Evolutionary conservation across 1,284 basidiomycete genomes (phyloP).

Genomic region (Leccinum pachyderme): DNA sequence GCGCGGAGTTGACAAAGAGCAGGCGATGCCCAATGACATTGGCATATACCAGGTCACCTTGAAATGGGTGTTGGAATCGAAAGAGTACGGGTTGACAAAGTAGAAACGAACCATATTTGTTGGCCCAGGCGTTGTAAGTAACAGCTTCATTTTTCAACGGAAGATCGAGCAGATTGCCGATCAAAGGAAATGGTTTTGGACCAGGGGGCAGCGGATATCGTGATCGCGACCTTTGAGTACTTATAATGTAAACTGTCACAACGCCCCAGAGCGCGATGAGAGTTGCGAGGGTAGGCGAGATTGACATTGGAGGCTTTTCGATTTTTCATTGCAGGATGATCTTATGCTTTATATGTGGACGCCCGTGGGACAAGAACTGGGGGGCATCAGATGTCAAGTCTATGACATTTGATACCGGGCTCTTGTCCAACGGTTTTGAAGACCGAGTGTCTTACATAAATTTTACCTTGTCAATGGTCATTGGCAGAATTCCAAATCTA

Average conservation of each 20-base stretch:
- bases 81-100: neutral
- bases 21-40: conserved; percentile 29
- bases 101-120: conserved; percentile 29
- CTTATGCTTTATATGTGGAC: conserved; percentile 29
- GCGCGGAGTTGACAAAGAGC: conserved; percentile 33
- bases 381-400: too few species aligned
- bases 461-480: conserved; percentile 17
- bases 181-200: conserved; percentile 31
- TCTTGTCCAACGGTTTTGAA: too few species aligned
- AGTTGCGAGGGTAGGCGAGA: conserved; percentile 15
- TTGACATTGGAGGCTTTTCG: conserved; percentile 14
- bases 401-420: too few species aligned
- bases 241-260: conserved; percentile 20
- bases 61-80: neutral
- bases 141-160: conserved; percentile 30
- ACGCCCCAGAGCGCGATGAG: conserved; percentile 26
- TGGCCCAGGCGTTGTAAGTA: conserved; percentile 34
- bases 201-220: conserved; percentile 30
- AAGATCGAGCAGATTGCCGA: conserved; percentile 33
- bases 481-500: neutral
- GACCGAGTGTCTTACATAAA: conserved; percentile 12
- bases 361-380: too few species aligned
- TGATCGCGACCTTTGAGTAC: conserved; percentile 12
- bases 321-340: conserved; percentile 5
- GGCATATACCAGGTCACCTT: conserved; percentile 33